Conservation (phyloP, 495 filamentous ascomycete species). For the Trichoderma erinaceum region DNA sequence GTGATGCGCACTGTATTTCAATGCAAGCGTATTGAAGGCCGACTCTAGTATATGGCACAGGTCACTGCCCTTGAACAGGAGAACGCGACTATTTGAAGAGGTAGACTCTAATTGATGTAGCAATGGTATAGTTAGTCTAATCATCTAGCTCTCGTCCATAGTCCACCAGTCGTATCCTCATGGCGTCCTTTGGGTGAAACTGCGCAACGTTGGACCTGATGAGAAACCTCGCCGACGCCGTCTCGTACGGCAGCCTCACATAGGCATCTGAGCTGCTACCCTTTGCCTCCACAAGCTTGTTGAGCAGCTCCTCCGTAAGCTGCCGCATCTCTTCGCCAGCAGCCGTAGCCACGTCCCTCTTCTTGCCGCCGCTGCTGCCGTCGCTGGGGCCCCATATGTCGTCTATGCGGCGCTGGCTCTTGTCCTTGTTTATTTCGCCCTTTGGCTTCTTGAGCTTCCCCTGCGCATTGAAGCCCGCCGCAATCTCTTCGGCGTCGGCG, state of each 20-base stretch:
- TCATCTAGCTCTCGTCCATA: constrained; percentile 74
- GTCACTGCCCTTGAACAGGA: too few species aligned
- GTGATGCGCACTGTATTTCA: too few species aligned
- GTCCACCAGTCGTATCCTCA: constrained; percentile 68
- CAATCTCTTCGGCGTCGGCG: constrained; percentile 50
- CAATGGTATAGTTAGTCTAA: constrained; percentile 23
- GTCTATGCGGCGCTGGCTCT: constrained; percentile 64
- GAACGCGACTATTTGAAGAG: background rate
- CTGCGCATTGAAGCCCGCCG: constrained; percentile 64
- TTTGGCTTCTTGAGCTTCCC: constrained; percentile 63
- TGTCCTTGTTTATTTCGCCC: constrained; percentile 36
- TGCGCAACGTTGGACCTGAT: constrained; percentile 79
- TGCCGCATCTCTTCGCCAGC: constrained; percentile 61
- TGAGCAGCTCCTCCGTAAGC: constrained; percentile 57
- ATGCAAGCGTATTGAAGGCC: too few species aligned
- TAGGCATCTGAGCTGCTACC: constrained; percentile 55
- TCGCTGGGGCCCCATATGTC: constrained; percentile 53
- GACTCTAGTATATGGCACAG: background rate
- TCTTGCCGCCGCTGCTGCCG: constrained; percentile 27
- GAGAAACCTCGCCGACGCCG: constrained; percentile 75
- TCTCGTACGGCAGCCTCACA: constrained; percentile 63
- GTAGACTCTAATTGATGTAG: background rate
- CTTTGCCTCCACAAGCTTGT: constrained; percentile 54
- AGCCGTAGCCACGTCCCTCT: constrained; percentile 52
- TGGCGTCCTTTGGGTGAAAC: constrained; percentile 79